A percentile compares a stretch with the other conserved stretches of the same genome.
phyloP scores from a whole-genome alignment of 2,329 filamentous ascomycete genomes.

The Ambrosiella xylebori region DNA sequence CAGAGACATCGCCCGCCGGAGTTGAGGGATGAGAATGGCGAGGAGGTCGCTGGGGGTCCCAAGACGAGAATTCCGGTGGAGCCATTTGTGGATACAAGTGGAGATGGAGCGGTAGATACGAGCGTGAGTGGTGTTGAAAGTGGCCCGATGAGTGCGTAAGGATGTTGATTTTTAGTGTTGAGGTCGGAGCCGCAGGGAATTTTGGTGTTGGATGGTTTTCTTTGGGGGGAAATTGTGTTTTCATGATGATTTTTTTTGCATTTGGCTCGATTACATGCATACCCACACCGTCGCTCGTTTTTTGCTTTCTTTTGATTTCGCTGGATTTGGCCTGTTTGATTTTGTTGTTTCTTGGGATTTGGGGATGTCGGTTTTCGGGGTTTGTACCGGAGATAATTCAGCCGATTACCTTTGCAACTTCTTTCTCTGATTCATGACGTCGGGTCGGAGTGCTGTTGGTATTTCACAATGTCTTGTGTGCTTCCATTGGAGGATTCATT shows the following conservation, averaged over 20 bases:
- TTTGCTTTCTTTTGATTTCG: not conserved
- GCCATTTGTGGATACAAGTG: not conserved
- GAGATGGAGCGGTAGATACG: slow-evolving; percentile 20
- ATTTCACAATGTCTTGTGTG: not conserved
- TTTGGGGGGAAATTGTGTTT: not conserved
- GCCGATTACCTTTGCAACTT: not conserved
- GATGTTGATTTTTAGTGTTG: no score
- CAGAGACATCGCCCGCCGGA: slow-evolving; percentile 84
- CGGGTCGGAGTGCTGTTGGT: not conserved
- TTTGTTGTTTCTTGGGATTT: not conserved
- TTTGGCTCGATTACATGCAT: slow-evolving; percentile 3
- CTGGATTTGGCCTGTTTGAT: not conserved
- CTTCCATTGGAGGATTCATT: no score
- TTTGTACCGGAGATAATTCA: not conserved
- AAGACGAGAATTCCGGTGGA: not conserved
- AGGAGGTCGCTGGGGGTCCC: slow-evolving; percentile 15
- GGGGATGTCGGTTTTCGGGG: not conserved
- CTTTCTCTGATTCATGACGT: not conserved
- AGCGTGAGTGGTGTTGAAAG: slow-evolving; percentile 23
- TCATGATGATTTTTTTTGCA: slow-evolving; percentile 1
- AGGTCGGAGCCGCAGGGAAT: not conserved
- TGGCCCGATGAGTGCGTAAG: slow-evolving; percentile 17
- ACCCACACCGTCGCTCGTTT: slow-evolving; percentile 1
- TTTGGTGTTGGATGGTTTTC: not conserved
- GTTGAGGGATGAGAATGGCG: slow-evolving; percentile 53